Evolutionary conservation across 2,329 filamentous ascomycete species (phyloP).

Genomic region (Lachnellula suecica): DNA sequence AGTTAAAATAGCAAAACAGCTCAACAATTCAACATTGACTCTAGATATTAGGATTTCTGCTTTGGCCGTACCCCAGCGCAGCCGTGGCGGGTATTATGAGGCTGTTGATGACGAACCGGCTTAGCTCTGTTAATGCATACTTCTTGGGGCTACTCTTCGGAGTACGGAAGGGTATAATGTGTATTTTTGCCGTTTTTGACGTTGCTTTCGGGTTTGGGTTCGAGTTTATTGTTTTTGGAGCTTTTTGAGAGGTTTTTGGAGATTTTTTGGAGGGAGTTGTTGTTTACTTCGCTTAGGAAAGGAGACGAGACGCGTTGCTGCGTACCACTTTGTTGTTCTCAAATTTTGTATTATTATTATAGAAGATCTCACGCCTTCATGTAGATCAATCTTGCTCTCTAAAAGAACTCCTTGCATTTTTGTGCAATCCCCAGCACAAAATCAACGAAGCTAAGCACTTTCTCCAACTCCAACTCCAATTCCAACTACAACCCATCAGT

Average conservation of each 20-base stretch:
- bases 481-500: background rate
- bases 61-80: background rate
- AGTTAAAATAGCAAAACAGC: background rate
- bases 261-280: no score
- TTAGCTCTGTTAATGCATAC: background rate
- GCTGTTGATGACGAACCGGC: background rate
- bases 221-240: background rate
- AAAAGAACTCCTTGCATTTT: background rate
- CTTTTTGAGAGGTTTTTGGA: background rate
- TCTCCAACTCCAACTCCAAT: background rate
- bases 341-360: no score
- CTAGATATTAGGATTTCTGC: background rate
- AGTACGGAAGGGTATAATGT: background rate
- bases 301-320: no score
- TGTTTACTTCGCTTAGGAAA: no score
- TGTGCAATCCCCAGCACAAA: no score
- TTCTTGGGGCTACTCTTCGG: background rate
- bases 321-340: no score
- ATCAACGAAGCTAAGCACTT: background rate
- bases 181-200: background rate
- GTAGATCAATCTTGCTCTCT: no score
- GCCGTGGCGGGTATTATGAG: background rate
- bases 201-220: background rate
- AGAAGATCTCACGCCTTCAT: no score
- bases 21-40: background rate